These are phyloP conservation scores for Linnemannia elongata DNA, from an alignment of 192 early-diverging fungal genomes.

Conservation along the genomic window DNA sequence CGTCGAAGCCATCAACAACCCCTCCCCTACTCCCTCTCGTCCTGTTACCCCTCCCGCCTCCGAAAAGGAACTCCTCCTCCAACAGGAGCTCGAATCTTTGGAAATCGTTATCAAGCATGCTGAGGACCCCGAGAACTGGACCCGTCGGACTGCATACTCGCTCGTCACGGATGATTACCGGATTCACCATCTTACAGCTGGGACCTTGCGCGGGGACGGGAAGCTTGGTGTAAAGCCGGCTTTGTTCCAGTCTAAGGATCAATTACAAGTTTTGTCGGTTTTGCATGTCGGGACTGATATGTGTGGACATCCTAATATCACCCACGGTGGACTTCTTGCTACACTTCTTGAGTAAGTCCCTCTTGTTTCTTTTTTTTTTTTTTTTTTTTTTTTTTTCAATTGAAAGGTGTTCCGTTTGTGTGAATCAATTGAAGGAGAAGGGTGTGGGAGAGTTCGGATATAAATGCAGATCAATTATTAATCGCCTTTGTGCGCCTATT, in stretches of 20 bases:
- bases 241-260: conserved; percentile 66
- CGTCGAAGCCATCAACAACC: conserved; percentile 11
- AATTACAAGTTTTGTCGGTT: conserved; percentile 56
- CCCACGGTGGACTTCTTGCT: conserved; percentile 83
- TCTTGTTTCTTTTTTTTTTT: too few species aligned
- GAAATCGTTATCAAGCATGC: conserved; percentile 24
- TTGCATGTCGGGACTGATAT: conserved; percentile 77
- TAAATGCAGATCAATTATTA: background rate
- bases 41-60: background rate
- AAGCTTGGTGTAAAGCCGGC: conserved; percentile 66
- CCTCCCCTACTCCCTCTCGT: background rate
- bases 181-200: conserved; percentile 59
- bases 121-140: conserved; percentile 26
- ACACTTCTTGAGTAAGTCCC: conserved; percentile 72
- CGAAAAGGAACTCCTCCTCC: conserved; percentile 7
- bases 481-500: background rate
- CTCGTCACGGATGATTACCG: conserved; percentile 37
- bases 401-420: too few species aligned
- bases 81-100: conserved; percentile 28
- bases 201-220: conserved; percentile 66
- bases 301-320: conserved; percentile 84
- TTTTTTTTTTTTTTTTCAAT: background rate
- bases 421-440: background rate
- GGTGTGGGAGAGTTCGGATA: background rate
- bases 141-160: conserved; percentile 40